These are phyloP conservation scores for Logfia minima DNA, from an alignment of 129 eudicot species.

Conservation along the genomic window DNA sequence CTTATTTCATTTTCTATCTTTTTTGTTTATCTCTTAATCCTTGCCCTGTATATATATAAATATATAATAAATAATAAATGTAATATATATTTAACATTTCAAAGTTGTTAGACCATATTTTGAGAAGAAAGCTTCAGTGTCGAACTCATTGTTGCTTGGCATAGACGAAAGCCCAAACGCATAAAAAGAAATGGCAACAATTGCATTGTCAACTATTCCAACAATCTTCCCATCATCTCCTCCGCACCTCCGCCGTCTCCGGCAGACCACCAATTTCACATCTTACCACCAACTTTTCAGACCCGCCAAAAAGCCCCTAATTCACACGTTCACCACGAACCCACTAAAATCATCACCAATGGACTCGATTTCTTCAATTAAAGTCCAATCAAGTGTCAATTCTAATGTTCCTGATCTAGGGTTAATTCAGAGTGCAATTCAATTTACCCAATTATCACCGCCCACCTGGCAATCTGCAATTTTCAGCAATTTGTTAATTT, in stretches of 20 bases:
- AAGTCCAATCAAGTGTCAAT: conserved; percentile 34
- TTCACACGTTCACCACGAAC: conserved; percentile 11
- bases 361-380: conserved; percentile 18
- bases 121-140: not conserved
- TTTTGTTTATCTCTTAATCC: no score
- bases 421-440: conserved; percentile 51
- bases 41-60: no score
- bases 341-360: conserved; percentile 17
- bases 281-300: not conserved
- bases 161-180: not conserved
- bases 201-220: not conserved
- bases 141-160: not conserved
- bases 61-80: no score
- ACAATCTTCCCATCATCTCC: conserved; percentile 6
- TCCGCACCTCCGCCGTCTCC: conserved; percentile 24
- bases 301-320: conserved; percentile 11
- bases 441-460: conserved; percentile 58
- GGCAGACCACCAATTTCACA: conserved; percentile 11
- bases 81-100: no score
- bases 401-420: conserved; percentile 32
- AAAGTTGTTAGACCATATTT: no score
- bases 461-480: conserved; percentile 90
- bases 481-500: conserved; percentile 55
- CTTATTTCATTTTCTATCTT: no score
- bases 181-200: conserved; percentile 21